A percentile compares a stretch with the other conserved stretches of the same genome.
Evolutionary conservation across 139 green algal species (phyloP).

Genomic region (Chlamydomonas sp.): DNA sequence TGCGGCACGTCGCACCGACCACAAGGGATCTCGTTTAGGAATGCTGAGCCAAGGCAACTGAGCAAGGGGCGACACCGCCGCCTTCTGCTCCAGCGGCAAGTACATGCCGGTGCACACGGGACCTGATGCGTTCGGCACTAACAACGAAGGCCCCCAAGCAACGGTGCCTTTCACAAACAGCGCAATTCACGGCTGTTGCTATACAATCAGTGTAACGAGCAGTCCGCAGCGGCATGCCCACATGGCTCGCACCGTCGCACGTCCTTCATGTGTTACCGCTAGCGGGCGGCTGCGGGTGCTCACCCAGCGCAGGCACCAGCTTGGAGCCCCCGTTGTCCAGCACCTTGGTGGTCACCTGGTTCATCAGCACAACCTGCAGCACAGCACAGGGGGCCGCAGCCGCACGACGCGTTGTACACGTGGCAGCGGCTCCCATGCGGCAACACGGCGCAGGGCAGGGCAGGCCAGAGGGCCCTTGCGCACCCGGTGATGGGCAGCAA

Average conservation of each 20-base stretch:
- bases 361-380: slow-evolving; percentile 82
- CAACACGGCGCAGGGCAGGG: no score
- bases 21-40: neutral
- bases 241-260: neutral
- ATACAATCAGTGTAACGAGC: neutral
- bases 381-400: no score
- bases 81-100: neutral
- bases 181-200: no score
- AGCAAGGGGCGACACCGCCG: neutral
- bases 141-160: neutral
- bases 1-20: neutral
- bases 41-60: neutral
- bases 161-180: no score
- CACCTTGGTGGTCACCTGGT: slow-evolving; percentile 89
- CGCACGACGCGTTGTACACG: no score
- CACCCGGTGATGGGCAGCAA: no score
- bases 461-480: no score
- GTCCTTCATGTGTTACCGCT: neutral
- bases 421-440: no score
- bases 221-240: neutral
- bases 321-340: slow-evolving; percentile 42
- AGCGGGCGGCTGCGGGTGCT: neutral
- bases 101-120: neutral
- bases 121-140: neutral
- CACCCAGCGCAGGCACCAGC: slow-evolving; percentile 75